A percentile compares a stretch with the other conserved stretches of the same genome.
These are phyloP conservation scores for Prunus padus DNA, from an alignment of 306 rosid genomes.

Conservation along the genomic window DNA sequence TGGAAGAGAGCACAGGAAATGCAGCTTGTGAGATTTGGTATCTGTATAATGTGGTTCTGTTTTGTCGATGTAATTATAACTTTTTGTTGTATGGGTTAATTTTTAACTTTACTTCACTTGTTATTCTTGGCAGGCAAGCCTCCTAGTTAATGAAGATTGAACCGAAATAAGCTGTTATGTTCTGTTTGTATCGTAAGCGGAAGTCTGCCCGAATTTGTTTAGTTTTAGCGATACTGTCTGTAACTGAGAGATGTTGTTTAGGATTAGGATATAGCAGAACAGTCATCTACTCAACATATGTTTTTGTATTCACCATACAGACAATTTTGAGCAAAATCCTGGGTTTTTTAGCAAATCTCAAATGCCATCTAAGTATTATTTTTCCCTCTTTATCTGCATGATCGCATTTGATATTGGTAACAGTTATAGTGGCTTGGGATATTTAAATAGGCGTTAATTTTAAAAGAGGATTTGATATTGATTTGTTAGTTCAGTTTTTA, in stretches of 20 bases:
- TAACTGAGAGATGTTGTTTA: background rate
- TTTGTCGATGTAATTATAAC: too few species aligned
- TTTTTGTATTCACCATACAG: background rate
- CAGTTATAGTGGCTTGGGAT: too few species aligned
- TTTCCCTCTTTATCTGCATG: background rate
- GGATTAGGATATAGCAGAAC: conserved; percentile 1
- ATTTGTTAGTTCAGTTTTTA: too few species aligned
- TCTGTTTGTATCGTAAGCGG: background rate
- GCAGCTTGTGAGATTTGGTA: background rate
- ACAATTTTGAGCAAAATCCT: conserved; percentile 1
- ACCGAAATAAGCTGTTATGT: background rate
- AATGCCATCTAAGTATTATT: too few species aligned
- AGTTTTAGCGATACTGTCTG: background rate
- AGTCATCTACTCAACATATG: background rate
- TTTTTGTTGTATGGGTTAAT: too few species aligned
- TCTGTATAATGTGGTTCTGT: background rate
- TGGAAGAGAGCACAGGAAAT: background rate
- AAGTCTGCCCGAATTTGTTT: background rate
- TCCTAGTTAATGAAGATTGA: conserved; percentile 8
- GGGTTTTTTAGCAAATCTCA: background rate
- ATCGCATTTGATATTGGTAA: background rate
- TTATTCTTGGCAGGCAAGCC: conserved; percentile 23
- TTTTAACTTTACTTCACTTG: background rate
- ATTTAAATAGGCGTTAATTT: too few species aligned
- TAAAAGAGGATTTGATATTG: too few species aligned